Conservation (phyloP, 2,329 filamentous ascomycete species). For the Ophiognomonia clavigignenti-juglandacearum region DNA sequence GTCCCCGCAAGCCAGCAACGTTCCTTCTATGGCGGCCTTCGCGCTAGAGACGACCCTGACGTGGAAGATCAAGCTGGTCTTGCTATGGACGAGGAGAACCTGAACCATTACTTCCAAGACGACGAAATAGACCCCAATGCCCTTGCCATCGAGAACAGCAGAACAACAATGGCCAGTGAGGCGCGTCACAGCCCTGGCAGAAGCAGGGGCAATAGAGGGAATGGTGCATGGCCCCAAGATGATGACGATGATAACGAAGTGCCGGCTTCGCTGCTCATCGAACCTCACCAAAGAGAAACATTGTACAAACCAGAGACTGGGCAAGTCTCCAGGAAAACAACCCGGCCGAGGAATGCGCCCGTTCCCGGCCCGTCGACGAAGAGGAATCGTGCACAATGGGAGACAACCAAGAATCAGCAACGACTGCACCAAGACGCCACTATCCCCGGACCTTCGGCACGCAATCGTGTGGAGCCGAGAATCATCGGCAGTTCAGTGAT, state of each 20-base stretch:
- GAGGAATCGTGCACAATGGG: conserved; percentile 48
- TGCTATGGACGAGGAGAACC: conserved; percentile 49
- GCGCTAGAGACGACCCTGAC: conserved; percentile 32
- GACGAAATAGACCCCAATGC: conserved; percentile 41
- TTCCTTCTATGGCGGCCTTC: conserved; percentile 48
- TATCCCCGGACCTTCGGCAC: conserved; percentile 17
- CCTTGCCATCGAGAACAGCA: conserved; percentile 42
- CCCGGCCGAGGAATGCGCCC: conserved; percentile 19
- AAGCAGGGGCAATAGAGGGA: not conserved
- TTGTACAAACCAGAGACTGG: conserved; percentile 15
- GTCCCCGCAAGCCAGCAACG: conserved; percentile 29
- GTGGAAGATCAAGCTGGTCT: conserved; percentile 36
- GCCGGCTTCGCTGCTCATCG: conserved; percentile 58
- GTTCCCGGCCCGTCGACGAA: conserved; percentile 38
- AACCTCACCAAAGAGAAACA: conserved; percentile 36
- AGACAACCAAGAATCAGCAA: conserved; percentile 47
- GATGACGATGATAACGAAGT: conserved; percentile 57
- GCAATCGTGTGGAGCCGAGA: conserved; percentile 24
- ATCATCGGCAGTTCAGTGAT: conserved; percentile 23
- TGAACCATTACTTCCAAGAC: conserved; percentile 46
- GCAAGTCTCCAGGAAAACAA: conserved; percentile 19
- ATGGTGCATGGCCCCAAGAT: conserved; percentile 31
- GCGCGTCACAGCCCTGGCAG: not conserved
- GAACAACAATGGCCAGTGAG: conserved; percentile 26
- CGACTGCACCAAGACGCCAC: conserved; percentile 38